A percentile compares a stretch with the other conserved stretches of the same genome.
Evolutionary conservation across 129 eudicot species (phyloP).

Genomic region (Flaveria bidentis): DNA sequence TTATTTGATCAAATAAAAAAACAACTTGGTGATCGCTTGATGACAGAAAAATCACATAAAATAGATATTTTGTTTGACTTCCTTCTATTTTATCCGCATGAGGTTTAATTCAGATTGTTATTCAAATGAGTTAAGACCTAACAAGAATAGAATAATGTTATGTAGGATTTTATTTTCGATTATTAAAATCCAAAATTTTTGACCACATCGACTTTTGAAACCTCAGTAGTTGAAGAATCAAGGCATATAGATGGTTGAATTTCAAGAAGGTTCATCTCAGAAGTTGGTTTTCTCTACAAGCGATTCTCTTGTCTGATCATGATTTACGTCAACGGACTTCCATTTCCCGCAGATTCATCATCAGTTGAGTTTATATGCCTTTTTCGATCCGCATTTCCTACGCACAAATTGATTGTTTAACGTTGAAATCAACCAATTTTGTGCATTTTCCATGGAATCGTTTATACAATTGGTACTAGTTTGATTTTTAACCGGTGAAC

Average conservation of each 20-base stretch:
- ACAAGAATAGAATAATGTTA: too few species aligned
- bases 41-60: too few species aligned
- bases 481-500: not conserved
- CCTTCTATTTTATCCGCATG: too few species aligned
- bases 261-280: not conserved
- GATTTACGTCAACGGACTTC: conserved; percentile 56
- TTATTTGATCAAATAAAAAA: too few species aligned
- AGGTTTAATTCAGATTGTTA: too few species aligned
- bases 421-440: not conserved
- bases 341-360: conserved; percentile 39
- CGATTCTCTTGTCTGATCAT: conserved; percentile 22
- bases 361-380: conserved; percentile 37
- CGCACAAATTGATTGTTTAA: conserved; percentile 12
- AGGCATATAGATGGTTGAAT: not conserved
- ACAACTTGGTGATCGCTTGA: too few species aligned
- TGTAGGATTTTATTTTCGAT: too few species aligned
- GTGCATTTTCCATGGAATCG: not conserved
- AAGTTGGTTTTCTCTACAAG: not conserved
- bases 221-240: not conserved
- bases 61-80: too few species aligned
- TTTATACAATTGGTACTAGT: not conserved
- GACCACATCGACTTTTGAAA: not conserved
- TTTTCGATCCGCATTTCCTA: conserved; percentile 12
- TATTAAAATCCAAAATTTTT: not conserved
- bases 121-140: too few species aligned